Evolutionary conservation across 2,329 filamentous ascomycete genomes (phyloP).

Genomic region (Lasiodiplodia citricola): DNA sequence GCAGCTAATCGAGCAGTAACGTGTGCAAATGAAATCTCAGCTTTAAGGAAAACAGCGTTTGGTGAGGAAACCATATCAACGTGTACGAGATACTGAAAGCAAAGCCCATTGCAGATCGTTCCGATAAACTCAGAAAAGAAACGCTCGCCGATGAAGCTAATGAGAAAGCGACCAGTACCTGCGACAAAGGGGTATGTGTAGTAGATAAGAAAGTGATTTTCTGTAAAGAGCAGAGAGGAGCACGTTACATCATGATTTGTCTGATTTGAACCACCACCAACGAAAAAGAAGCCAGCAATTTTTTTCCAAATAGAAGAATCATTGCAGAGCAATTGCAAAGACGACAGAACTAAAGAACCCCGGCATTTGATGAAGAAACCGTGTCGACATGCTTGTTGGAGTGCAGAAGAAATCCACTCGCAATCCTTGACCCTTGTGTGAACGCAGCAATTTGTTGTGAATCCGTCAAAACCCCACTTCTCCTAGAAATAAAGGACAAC

Average conservation of each 20-base stretch:
- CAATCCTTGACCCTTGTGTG: slow-evolving; percentile 25
- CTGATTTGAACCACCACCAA: slow-evolving; percentile 25
- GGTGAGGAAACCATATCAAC: slow-evolving; percentile 17
- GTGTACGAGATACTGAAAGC: slow-evolving; percentile 24
- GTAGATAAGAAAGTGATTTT: slow-evolving; percentile 26
- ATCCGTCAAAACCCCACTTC: slow-evolving; percentile 25
- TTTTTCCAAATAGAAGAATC: slow-evolving; percentile 26
- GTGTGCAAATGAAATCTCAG: slow-evolving; percentile 14
- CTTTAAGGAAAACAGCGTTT: slow-evolving; percentile 12
- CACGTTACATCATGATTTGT: slow-evolving; percentile 27
- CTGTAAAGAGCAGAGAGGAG: slow-evolving; percentile 26
- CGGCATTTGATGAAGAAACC: slow-evolving; percentile 26
- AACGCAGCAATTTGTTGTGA: slow-evolving; percentile 27
- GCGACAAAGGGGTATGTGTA: slow-evolving; percentile 25
- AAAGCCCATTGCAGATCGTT: slow-evolving; percentile 17
- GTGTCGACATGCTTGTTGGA: slow-evolving; percentile 27
- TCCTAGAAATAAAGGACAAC: slow-evolving; percentile 27
- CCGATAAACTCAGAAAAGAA: slow-evolving; percentile 25
- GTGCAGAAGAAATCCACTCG: slow-evolving; percentile 25
- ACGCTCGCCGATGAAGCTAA: slow-evolving; percentile 24
- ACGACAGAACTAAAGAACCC: slow-evolving; percentile 26
- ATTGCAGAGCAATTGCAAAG: slow-evolving; percentile 25
- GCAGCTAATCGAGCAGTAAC: slow-evolving; percentile 15
- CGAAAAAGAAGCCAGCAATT: slow-evolving; percentile 25
- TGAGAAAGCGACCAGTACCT: slow-evolving; percentile 25